Evolutionary conservation across 2,329 filamentous ascomycete genomes (phyloP), one percentile per base, ranked within the genome.

Genomic region (Botryotinia calthae): DNA sequence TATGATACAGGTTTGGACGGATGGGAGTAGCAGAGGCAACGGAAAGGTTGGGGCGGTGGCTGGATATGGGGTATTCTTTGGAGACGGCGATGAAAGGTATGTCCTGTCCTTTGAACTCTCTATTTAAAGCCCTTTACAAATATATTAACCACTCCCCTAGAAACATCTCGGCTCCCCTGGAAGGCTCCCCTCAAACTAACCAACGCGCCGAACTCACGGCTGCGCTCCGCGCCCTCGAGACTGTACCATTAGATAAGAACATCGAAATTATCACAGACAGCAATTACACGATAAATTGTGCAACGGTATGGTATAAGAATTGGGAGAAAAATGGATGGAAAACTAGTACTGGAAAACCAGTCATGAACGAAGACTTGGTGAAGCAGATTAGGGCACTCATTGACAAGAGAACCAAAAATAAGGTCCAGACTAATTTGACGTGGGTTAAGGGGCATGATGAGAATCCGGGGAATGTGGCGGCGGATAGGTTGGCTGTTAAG

Each of bases 191-290:
- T 16, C 96, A 98, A 82, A 98, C 96, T 0, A 99, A 99, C 81
- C 94, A 98, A 82, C 92, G 96, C 4, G 96, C 95, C n/a, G 96
- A 99, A 83, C 85, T 99, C 73, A 95, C 93, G 37, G 96, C 94
- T 12, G 91, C 98, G 75, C 85, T 93, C 44, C 91, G 95, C 73
- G 95, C 95, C 0, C 86, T 98, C 34, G 90, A 98, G 79, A 88
- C 91, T 63, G 89, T 91, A 2, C 90, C 93, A 0, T 83, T 87
- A 25, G 86, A 90, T 73, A 87, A 92, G 73, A 85, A 89, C 74
- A 87, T 97, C 20, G 87, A 90, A 72, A 97, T 99, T 76, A 87
- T 91, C 80, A 94, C 91, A n/a, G 96, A 99, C 83, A 96, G 93
- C 82, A 90, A 90, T 79, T 98, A 98, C 83, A 88, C 93, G 1